A percentile compares a stretch with the other conserved stretches of the same genome.
These are phyloP conservation scores for Fulvia fulva DNA, from an alignment of 2,329 filamentous ascomycete species.

Conservation along the genomic window DNA sequence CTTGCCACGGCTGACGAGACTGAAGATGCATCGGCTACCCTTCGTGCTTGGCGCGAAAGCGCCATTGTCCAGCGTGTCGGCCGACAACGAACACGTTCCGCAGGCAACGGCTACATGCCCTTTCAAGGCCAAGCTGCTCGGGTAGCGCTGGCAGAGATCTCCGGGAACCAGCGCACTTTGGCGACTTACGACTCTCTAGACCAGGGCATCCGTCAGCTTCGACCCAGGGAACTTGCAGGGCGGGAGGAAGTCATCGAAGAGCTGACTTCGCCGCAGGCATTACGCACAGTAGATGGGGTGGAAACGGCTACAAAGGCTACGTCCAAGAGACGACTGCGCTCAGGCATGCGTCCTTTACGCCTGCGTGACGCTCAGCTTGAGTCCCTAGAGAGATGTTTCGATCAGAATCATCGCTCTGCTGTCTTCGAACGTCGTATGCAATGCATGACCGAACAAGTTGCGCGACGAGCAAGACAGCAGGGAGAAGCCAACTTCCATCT, in stretches of 20 bases:
- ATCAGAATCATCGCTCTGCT: slow-evolving; percentile 33
- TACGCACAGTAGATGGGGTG: neutral
- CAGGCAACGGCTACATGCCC: neutral
- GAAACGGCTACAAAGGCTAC: neutral
- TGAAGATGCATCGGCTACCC: slow-evolving; percentile 48
- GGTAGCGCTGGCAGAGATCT: neutral
- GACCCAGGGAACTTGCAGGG: neutral
- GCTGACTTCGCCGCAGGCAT: neutral
- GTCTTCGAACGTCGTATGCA: slow-evolving; percentile 36
- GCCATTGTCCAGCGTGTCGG: slow-evolving; percentile 15
- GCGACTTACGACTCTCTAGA: neutral
- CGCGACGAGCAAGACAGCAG: slow-evolving; percentile 11
- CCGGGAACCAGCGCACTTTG: neutral
- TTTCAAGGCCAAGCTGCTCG: neutral
- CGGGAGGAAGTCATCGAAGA: neutral
- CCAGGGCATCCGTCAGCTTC: neutral
- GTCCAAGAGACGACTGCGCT: neutral
- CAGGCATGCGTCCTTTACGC: neutral
- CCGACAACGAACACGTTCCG: neutral
- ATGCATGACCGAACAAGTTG: slow-evolving; percentile 25
- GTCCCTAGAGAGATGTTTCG: slow-evolving; percentile 38
- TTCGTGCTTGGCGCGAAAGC: slow-evolving; percentile 52
- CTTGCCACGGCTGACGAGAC: slow-evolving; percentile 53
- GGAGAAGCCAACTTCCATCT: slow-evolving; percentile 27
- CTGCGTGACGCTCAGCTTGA: slow-evolving; percentile 41